These are phyloP conservation scores for Volutella citrinella DNA, from an alignment of 2,329 filamentous ascomycete species.

Conservation along the genomic window DNA sequence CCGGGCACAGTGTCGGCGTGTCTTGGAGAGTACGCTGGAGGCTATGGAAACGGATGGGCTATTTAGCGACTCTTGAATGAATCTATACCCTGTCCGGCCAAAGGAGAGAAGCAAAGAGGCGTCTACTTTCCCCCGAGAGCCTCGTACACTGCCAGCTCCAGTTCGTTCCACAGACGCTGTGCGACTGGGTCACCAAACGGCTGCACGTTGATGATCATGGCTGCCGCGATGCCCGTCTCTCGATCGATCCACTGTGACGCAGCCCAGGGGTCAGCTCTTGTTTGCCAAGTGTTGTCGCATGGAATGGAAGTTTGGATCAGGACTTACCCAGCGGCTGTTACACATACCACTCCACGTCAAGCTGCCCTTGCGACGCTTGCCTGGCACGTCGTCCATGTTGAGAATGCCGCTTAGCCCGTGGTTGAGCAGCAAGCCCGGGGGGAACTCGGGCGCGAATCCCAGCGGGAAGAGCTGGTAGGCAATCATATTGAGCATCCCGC, in stretches of 20 bases:
- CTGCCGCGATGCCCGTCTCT: slow-evolving; percentile 37
- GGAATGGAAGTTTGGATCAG: background rate
- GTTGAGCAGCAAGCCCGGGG: slow-evolving; percentile 28
- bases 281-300: background rate
- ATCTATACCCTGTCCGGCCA: too few relatives aligned
- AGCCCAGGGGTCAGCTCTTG: slow-evolving; percentile 1
- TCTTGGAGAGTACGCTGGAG: slow-evolving; percentile 45
- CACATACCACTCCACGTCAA: slow-evolving; percentile 42
- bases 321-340: slow-evolving; percentile 41
- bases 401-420: slow-evolving; percentile 38
- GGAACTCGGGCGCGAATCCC: slow-evolving; percentile 36
- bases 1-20: slow-evolving; percentile 44
- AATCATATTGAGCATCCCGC: slow-evolving; percentile 13
- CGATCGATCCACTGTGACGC: slow-evolving; percentile 33
- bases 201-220: slow-evolving; percentile 36
- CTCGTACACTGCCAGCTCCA: slow-evolving; percentile 38
- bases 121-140: slow-evolving; percentile 9
- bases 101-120: slow-evolving; percentile 6
- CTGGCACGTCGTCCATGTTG: slow-evolving; percentile 36
- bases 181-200: slow-evolving; percentile 37
- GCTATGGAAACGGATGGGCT: slow-evolving; percentile 32
- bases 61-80: too few relatives aligned
- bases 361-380: slow-evolving; percentile 39
- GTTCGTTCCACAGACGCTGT: slow-evolving; percentile 34
- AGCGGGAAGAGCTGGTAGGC: slow-evolving; percentile 21